Base-by-base conservation (phyloP, 495 filamentous ascomycete species). In the Daldinia grandis region DNA sequence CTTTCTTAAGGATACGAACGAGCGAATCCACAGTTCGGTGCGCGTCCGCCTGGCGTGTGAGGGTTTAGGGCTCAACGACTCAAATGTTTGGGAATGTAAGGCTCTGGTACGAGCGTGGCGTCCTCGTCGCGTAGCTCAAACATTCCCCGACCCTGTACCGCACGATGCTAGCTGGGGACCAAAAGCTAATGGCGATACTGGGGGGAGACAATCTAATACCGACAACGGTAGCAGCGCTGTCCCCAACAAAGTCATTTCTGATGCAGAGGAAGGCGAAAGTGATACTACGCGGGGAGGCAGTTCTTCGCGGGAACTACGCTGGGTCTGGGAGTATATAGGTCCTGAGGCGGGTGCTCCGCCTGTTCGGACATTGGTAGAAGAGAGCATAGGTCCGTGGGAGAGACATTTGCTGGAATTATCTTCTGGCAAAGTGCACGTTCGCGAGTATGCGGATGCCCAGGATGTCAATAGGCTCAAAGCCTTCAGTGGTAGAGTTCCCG, bases 21-120 rank as follows among this genome's bases (percentile, higher is more conserved):
- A 92, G 81, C 85, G 87, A 59, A 84, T 91, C 57, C 89, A 92
- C 68, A 83, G 86, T 38, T 86, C 81, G 44, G 89, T 88, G 5
- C 83, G 89, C 12, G 79, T 88, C 5, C 81, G 89, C 19, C 74
- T 77, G 62, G 83, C 68, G 70, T 87, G 69, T 74, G 79, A 78
- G 49, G 89, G 89, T 0, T 81, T 89, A 19, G 87, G 86, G 3
- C 78, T 85, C 60, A 82, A 89, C 64, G 88, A 91, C 74, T 72
- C 75, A 27, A 81, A 78, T 8, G 27, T 78, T 33, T 91, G 89
- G 78, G 80, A 83, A 53, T 85, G 83, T 58, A 77, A 80, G 5
- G 83, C 87, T 0, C 78, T 91, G 21, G 59, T 79, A 6, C 70
- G 80, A 21, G 76, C 78, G 44, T 85, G 82, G 83, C 70, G 71